Evolutionary conservation across 75 land plant genomes (phyloP).

Genomic region (Pinus albicaulis): DNA sequence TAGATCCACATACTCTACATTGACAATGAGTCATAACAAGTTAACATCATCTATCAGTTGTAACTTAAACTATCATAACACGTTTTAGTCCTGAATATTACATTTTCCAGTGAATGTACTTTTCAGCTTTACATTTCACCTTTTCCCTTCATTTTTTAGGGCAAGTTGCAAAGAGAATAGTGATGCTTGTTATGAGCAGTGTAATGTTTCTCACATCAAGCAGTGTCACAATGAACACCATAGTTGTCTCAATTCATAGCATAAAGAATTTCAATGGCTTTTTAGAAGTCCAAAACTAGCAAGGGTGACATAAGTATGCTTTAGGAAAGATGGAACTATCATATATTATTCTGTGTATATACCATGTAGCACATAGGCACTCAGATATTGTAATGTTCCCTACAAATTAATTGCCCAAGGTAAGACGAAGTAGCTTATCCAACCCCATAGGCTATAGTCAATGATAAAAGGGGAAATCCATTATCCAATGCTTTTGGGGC

Average conservation of each 20-base stretch:
- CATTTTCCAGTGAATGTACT: too few relatives aligned
- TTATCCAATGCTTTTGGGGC: too few relatives aligned
- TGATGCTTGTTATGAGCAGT: not conserved
- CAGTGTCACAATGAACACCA: not conserved
- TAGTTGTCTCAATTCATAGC: not conserved
- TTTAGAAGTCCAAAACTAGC: not conserved
- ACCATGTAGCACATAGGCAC: not conserved
- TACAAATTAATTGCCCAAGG: too few relatives aligned
- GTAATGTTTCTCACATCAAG: slow-evolving; percentile 3
- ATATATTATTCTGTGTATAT: not conserved
- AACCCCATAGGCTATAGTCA: too few relatives aligned
- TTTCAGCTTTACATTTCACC: not conserved
- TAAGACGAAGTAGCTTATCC: too few relatives aligned
- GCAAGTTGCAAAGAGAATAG: not conserved
- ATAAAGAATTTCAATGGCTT: not conserved
- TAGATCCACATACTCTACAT: not conserved
- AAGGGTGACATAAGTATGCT: not conserved
- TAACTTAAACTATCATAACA: not conserved
- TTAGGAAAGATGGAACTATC: not conserved
- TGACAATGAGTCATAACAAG: not conserved
- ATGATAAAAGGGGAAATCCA: too few relatives aligned
- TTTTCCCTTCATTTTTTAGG: not conserved
- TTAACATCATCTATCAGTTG: not conserved
- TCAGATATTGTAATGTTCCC: too few relatives aligned
- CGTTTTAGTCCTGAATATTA: slow-evolving; percentile 6